Evolutionary conservation across 169 alveolate genomes (phyloP).

Genomic region (Fabrea salina): DNA sequence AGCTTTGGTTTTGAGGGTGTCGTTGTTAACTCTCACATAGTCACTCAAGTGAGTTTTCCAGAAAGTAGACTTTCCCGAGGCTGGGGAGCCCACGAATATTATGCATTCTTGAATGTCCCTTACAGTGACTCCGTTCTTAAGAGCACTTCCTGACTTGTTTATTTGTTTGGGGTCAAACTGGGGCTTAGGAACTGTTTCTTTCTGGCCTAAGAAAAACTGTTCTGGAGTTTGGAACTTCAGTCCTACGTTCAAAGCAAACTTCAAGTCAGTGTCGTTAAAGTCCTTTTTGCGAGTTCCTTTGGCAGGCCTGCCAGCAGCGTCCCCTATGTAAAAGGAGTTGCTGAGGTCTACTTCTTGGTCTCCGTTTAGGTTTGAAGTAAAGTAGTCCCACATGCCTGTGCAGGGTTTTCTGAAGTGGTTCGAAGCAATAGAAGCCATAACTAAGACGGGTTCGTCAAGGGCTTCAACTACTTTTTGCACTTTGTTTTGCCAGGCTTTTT

Average conservation of each 20-base stretch:
- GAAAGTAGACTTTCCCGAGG: constrained; percentile 75
- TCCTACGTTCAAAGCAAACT: constrained; percentile 72
- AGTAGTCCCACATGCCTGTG: constrained; percentile 58
- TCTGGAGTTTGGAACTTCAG: constrained; percentile 73
- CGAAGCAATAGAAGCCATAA: constrained; percentile 46
- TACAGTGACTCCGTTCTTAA: constrained; percentile 16
- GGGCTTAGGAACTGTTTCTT: constrained; percentile 45
- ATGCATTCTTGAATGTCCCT: constrained; percentile 41
- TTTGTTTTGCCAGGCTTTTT: constrained; percentile 49
- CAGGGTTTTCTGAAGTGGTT: constrained; percentile 73
- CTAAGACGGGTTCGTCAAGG: constrained; percentile 50
- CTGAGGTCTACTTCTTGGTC: constrained; percentile 44
- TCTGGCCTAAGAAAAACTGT: constrained; percentile 56
- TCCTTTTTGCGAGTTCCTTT: constrained; percentile 54
- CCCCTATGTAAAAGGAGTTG: constrained; percentile 70
- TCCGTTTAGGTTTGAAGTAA: constrained; percentile 42
- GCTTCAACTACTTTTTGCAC: constrained; percentile 40
- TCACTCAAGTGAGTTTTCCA: constrained; percentile 48
- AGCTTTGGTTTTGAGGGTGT: constrained; percentile 61
- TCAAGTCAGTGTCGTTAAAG: constrained; percentile 70
- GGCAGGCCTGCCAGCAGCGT: constrained; percentile 84
- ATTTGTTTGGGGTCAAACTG: constrained; percentile 38
- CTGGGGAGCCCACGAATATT: constrained; percentile 69
- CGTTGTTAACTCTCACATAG: constrained; percentile 58
- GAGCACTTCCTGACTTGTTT: neutral